Evolutionary conservation across 2,329 filamentous ascomycete genomes (phyloP).

Genomic region (Trichoderma sp.): DNA sequence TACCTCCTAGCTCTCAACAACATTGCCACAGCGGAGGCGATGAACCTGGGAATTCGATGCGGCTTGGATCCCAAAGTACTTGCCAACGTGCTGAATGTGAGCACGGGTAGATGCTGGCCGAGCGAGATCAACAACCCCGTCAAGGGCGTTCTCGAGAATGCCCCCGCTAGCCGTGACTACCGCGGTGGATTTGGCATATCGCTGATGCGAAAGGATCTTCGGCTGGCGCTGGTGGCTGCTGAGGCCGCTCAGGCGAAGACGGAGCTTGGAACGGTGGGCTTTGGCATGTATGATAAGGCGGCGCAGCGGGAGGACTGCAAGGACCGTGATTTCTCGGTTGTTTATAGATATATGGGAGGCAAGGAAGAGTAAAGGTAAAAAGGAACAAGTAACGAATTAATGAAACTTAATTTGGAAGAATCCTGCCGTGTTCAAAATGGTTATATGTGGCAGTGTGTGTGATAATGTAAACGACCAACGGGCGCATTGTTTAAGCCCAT

Average conservation of each 20-base stretch:
- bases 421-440: no score
- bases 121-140: conserved; percentile 96
- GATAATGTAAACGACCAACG: neutral
- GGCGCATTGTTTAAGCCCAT: neutral
- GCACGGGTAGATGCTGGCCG: conserved; percentile 94
- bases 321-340: conserved; percentile 79
- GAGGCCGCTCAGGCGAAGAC: conserved; percentile 67
- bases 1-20: conserved; percentile 95
- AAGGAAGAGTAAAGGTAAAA: conserved; percentile 36
- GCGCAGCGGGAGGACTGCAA: conserved; percentile 64
- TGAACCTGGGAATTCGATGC: conserved; percentile 66
- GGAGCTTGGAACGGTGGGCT: conserved; percentile 65
- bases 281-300: conserved; percentile 68
- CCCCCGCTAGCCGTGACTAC: conserved; percentile 78
- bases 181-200: conserved; percentile 75
- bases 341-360: conserved; percentile 72
- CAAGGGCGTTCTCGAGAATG: conserved; percentile 74
- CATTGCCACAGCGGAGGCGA: conserved; percentile 69
- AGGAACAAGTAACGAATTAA: neutral
- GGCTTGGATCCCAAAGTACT: conserved; percentile 67
- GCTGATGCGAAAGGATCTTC: conserved; percentile 81
- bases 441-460: neutral
- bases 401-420: neutral
- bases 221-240: conserved; percentile 73
- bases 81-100: conserved; percentile 86